A percentile compares a stretch with the other conserved stretches of the same genome.
Conservation (phyloP, 1,284 basidiomycete species). For the Athelia psychrophila region DNA sequence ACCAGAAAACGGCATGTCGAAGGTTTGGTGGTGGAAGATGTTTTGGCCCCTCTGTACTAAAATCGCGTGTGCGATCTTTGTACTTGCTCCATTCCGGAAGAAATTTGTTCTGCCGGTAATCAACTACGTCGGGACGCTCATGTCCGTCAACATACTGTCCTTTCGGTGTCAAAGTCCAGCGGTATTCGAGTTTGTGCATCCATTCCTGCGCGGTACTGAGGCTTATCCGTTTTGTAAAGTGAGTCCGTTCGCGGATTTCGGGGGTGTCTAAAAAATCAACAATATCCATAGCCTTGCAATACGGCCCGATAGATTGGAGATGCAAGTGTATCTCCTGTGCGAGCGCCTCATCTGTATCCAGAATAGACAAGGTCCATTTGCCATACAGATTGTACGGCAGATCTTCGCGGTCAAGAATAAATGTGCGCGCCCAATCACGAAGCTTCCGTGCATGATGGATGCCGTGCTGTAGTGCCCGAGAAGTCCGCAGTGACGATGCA, state of each 20-base stretch:
- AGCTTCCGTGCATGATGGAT: conserved; percentile 8
- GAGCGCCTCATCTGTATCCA: conserved; percentile 28
- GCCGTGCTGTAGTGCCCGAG: neutral
- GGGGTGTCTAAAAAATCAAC: conserved; percentile 18
- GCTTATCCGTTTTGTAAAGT: conserved; percentile 16
- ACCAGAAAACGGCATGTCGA: conserved; percentile 2
- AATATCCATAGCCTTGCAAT: conserved; percentile 21
- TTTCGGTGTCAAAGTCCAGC: conserved; percentile 11
- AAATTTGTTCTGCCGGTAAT: conserved; percentile 13
- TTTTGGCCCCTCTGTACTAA: neutral
- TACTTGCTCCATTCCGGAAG: conserved; percentile 13
- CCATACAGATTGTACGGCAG: conserved; percentile 14
- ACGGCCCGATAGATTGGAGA: conserved; percentile 22
- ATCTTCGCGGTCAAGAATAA: conserved; percentile 13
- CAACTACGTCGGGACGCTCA: conserved; percentile 16
- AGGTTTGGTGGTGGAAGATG: neutral
- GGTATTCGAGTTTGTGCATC: conserved; percentile 22
- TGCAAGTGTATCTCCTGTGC: conserved; percentile 21
- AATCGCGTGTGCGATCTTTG: conserved; percentile 8
- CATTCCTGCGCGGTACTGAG: conserved; percentile 18
- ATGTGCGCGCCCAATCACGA: conserved; percentile 13
- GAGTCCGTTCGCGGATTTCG: conserved; percentile 11
- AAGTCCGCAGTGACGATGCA: neutral
- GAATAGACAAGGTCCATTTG: conserved; percentile 9
- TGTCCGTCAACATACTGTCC: conserved; percentile 29